Evolutionary conservation across 2,329 filamentous ascomycete genomes (phyloP).

Genomic region (Intubia oerlemansii): DNA sequence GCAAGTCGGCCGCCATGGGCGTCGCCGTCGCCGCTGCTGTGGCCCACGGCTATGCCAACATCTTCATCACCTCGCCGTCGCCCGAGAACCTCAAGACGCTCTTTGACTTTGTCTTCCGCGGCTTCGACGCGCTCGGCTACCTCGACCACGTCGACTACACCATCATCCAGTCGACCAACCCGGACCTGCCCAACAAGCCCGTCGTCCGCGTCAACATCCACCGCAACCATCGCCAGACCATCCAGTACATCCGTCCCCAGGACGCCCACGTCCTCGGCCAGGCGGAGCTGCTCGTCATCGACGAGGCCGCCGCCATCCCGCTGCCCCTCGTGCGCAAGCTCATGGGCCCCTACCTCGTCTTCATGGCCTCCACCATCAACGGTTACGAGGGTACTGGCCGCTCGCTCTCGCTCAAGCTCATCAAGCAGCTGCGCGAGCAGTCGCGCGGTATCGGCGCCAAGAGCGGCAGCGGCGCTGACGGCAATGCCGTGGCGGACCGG

Average conservation of each 20-base stretch:
- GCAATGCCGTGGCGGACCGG: conserved; percentile 46
- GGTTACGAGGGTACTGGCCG: conserved; percentile 94
- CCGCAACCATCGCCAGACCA: conserved; percentile 85
- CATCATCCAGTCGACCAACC: conserved; percentile 94
- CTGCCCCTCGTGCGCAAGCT: conserved; percentile 80
- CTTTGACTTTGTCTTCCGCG: conserved; percentile 97
- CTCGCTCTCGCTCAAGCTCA: conserved; percentile 85
- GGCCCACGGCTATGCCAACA: conserved; percentile 94
- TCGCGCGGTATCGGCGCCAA: conserved; percentile 41
- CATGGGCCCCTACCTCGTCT: conserved; percentile 91
- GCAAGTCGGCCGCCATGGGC: conserved; percentile 90
- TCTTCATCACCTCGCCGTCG: conserved; percentile 95
- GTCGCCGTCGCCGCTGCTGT: conserved; percentile 86
- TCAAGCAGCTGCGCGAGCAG: conserved; percentile 90
- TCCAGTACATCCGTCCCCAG: conserved; percentile 94
- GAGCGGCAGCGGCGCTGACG: conserved; percentile 18
- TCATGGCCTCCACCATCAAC: conserved; percentile 98
- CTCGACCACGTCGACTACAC: conserved; percentile 93
- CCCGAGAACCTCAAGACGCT: conserved; percentile 97
- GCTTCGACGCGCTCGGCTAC: conserved; percentile 85
- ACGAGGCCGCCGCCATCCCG: conserved; percentile 92
- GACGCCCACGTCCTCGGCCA: conserved; percentile 90
- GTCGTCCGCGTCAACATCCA: conserved; percentile 95
- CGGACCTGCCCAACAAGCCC: conserved; percentile 86
- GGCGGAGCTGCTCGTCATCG: conserved; percentile 86